phyloP scores from a whole-genome alignment of 2,329 filamentous ascomycete genomes.

The Hymenotorrendiella dingleyae region DNA sequence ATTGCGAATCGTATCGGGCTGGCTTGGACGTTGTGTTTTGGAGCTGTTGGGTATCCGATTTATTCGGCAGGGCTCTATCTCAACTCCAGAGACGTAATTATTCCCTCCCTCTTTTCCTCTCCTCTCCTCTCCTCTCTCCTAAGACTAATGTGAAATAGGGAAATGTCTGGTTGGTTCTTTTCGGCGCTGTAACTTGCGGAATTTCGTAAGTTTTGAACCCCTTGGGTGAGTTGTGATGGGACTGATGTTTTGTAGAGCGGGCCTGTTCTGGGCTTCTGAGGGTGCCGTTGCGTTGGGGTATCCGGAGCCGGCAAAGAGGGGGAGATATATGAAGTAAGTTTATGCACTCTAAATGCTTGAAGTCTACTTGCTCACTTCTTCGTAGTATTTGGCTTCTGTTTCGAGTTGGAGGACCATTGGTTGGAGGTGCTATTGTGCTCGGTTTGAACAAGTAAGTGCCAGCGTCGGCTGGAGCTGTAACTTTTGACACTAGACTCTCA shows the following conservation, averaged over 20 bases:
- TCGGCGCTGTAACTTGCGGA: slow-evolving; percentile 64
- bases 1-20: slow-evolving; percentile 63
- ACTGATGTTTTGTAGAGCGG: slow-evolving; percentile 27
- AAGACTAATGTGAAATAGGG: no score
- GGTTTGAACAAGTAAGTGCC: slow-evolving; percentile 47
- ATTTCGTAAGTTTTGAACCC: slow-evolving; percentile 30
- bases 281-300: slow-evolving; percentile 67
- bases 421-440: slow-evolving; percentile 65
- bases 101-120: slow-evolving; percentile 38
- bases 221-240: background rate
- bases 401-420: slow-evolving; percentile 55
- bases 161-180: slow-evolving; percentile 57
- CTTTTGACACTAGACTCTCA: slow-evolving; percentile 9
- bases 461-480: no score
- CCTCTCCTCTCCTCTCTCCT: no score
- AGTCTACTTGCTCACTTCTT: background rate
- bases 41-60: slow-evolving; percentile 37
- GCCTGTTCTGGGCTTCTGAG: slow-evolving; percentile 69
- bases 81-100: slow-evolving; percentile 53
- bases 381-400: slow-evolving; percentile 57
- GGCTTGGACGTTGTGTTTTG: slow-evolving; percentile 56
- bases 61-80: slow-evolving; percentile 53
- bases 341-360: fast-evolving
- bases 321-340: slow-evolving; percentile 39
- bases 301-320: slow-evolving; percentile 61